phyloP scores from a whole-genome alignment of 495 filamentous ascomycete species.

The Aspergillus sclerotiicarbonarius region DNA sequence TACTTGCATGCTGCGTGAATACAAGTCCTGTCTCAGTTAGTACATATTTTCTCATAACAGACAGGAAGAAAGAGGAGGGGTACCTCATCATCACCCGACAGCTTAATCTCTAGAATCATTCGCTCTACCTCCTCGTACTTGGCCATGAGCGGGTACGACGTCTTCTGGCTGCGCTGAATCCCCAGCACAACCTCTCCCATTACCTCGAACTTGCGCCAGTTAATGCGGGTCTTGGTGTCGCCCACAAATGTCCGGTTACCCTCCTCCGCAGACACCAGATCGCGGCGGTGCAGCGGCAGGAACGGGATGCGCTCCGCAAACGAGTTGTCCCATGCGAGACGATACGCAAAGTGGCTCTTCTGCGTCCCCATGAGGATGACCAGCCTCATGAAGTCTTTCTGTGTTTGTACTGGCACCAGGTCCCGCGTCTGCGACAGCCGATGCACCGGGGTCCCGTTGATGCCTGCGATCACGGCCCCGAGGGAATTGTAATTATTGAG shows the following conservation, averaged over 20 bases:
- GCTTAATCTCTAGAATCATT: conserved; percentile 67
- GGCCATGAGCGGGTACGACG: conserved; percentile 70
- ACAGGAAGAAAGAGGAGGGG: conserved; percentile 9
- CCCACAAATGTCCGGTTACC: conserved; percentile 87
- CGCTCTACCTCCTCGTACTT: conserved; percentile 64
- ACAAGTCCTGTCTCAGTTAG: conserved; percentile 39
- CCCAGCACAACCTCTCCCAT: conserved; percentile 88
- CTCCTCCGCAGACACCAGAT: conserved; percentile 88
- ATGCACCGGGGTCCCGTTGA: conserved; percentile 83
- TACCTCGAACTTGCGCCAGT: conserved; percentile 98
- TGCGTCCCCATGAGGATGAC: conserved; percentile 90
- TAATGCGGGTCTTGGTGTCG: conserved; percentile 72
- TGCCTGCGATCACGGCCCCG: conserved; percentile 88
- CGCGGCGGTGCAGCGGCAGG: conserved; percentile 83
- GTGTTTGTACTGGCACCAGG: conserved; percentile 63
- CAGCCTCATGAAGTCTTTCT: conserved; percentile 82
- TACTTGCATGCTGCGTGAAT: conserved; percentile 44
- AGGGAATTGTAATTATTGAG: conserved; percentile 97
- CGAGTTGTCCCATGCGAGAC: conserved; percentile 94
- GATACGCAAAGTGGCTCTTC: conserved; percentile 89
- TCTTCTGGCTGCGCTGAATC: conserved; percentile 85
- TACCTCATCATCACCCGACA: conserved; percentile 52
- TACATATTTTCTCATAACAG: not conserved
- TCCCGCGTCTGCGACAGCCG: conserved; percentile 80
- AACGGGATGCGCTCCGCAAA: conserved; percentile 88